Percentiles rank a stretch among this genome's conserved stretches.
Evolutionary conservation across 306 rosid genomes (phyloP).

Genomic region (Cucumis hystrix): DNA sequence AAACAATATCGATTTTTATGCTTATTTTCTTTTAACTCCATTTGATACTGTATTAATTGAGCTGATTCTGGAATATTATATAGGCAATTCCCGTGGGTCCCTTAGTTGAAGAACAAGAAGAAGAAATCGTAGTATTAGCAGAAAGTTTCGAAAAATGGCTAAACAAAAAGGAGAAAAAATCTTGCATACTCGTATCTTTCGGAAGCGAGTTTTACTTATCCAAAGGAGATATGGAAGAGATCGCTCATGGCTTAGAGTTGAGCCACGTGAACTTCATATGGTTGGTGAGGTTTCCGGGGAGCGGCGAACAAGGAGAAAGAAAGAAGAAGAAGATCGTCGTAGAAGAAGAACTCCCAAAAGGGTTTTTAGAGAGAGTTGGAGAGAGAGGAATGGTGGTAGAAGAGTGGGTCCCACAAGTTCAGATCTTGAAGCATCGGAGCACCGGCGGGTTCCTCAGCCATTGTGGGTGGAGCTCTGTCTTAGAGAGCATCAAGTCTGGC

Average conservation of each 20-base stretch:
- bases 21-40: no score
- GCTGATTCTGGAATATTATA: not conserved
- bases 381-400: constrained; percentile 16
- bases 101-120: constrained; percentile 4
- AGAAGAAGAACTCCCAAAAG: constrained; percentile 10
- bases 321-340: not conserved
- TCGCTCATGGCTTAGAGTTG: constrained; percentile 13
- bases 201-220: constrained; percentile 19
- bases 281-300: constrained; percentile 15
- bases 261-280: constrained; percentile 16
- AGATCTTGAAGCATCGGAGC: not conserved
- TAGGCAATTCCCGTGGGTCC: constrained; percentile 10
- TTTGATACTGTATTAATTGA: no score
- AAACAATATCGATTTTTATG: no score
- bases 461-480: constrained; percentile 20
- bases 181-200: constrained; percentile 18
- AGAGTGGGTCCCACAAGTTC: constrained; percentile 13
- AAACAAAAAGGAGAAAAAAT: not conserved
- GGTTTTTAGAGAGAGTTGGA: constrained; percentile 15
- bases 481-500: constrained; percentile 20
- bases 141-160: constrained; percentile 5
- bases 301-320: not conserved
- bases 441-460: constrained; percentile 19
- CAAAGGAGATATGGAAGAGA: constrained; percentile 5
- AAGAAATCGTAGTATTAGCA: not conserved